These are phyloP conservation scores for Fusarium floridanum DNA, from an alignment of 2,329 filamentous ascomycete genomes.

Conservation along the genomic window DNA sequence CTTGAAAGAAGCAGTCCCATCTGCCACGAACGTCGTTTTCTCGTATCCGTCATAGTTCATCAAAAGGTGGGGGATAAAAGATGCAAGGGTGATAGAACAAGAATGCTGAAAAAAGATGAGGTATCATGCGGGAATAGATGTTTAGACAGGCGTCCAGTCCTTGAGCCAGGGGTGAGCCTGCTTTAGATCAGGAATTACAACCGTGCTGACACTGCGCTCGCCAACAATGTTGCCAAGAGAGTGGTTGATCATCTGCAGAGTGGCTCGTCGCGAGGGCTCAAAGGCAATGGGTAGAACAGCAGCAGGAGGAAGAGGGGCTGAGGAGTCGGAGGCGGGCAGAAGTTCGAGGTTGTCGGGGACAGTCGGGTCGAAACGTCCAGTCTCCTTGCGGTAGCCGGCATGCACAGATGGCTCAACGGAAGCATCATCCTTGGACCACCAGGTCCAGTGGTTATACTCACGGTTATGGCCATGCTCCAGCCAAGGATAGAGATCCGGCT, in stretches of 20 bases:
- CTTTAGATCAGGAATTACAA: constrained; percentile 36
- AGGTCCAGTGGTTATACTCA: constrained; percentile 44
- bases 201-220: constrained; percentile 43
- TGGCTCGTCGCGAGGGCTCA: constrained; percentile 40
- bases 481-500: constrained; percentile 47
- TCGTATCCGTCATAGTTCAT: constrained; percentile 33
- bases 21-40: constrained; percentile 15
- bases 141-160: constrained; percentile 39
- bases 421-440: constrained; percentile 43
- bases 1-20: constrained; percentile 10
- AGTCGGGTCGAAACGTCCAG: constrained; percentile 13
- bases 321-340: constrained; percentile 19
- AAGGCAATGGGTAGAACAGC: constrained; percentile 19
- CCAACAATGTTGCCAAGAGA: constrained; percentile 45
- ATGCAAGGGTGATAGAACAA: constrained; percentile 7
- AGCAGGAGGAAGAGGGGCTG: constrained; percentile 30
- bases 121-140: not conserved
- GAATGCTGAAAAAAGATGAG: constrained; percentile 13
- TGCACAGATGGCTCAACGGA: constrained; percentile 23
- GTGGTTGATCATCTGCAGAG: constrained; percentile 44
- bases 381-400: constrained; percentile 40
- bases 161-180: constrained; percentile 43
- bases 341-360: constrained; percentile 40
- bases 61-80: constrained; percentile 1
- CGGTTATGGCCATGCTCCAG: constrained; percentile 43